A percentile compares a stretch with the other conserved stretches of the same genome.
Evolutionary conservation across 2,329 filamentous ascomycete genomes (phyloP).

Genomic region (Aspergillus sergii): DNA sequence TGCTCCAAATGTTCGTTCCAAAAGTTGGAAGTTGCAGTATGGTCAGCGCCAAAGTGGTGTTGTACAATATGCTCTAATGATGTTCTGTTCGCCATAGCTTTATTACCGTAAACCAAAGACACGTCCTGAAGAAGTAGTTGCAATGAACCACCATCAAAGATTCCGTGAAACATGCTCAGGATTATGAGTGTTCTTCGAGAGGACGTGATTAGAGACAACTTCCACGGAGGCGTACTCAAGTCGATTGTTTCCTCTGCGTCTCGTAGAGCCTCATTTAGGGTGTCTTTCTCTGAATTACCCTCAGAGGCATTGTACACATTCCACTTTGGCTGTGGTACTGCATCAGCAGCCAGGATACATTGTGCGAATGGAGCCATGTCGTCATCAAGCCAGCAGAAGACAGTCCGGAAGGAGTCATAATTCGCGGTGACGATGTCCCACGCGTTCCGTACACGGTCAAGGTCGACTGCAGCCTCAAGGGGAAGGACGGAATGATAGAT

Average conservation of each 20-base stretch:
- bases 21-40: conserved; percentile 21
- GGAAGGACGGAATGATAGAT: conserved; percentile 35
- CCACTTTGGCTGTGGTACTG: conserved; percentile 18
- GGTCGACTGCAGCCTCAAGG: conserved; percentile 26
- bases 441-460: conserved; percentile 26
- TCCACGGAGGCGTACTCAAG: conserved; percentile 24
- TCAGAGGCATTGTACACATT: conserved; percentile 16
- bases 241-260: conserved; percentile 24
- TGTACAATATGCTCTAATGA: conserved; percentile 29
- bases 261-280: conserved; percentile 21
- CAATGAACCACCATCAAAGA: conserved; percentile 41
- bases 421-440: conserved; percentile 27
- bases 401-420: conserved; percentile 37
- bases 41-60: conserved; percentile 28
- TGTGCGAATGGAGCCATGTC: conserved; percentile 39
- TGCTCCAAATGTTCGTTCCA: conserved; percentile 25
- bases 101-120: conserved; percentile 20
- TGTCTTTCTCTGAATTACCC: conserved; percentile 18
- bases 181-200: conserved; percentile 19
- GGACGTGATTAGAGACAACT: conserved; percentile 24
- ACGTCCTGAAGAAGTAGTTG: conserved; percentile 39
- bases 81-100: conserved; percentile 17
- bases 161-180: conserved; percentile 41
- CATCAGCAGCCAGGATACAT: conserved; percentile 28
- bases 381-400: conserved; percentile 37